Base-by-base conservation (phyloP, 805 yeast species). In the Alloascoidea hylecoeti region DNA sequence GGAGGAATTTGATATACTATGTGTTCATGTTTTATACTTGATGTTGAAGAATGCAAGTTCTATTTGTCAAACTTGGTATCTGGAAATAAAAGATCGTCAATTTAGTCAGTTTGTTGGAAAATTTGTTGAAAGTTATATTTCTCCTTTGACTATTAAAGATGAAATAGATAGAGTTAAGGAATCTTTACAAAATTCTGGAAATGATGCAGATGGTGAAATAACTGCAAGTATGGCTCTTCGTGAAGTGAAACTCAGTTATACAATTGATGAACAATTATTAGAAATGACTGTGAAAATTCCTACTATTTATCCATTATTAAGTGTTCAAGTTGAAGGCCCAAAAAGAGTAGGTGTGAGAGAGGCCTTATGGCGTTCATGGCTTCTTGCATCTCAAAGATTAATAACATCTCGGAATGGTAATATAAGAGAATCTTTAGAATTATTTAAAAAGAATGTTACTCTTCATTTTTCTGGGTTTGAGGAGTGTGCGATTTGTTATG, bases 401-500 rank as follows among this genome's bases (percentile, higher is more conserved):
- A 74, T 85, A 18, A 69, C 84, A 2, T 68, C 80, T 42, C 69
- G 47, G 64, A 68, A 51, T 38, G 63, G 64, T 3, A 51, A 58
- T 0, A 68, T 82, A 19, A 51, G 71, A 17, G 85, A 78, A 30
- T 76, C 86, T 2, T 64, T 82, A 37, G 76, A 73, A 41, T 63
- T 78, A 27, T 76, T 80, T 55, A 72, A 72, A 49, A 75, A 73
- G 47, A 84, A 89, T 49, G 86, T 85, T 38, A 70, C 74, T 39
- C 65, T 82, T 48, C 94, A 88, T 52, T 88, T 94, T 55, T 81
- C 88, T 5, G 96, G 96, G 0, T 86, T 84, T 46, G 96, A 85
- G 50, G 97, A 89, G 42, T 92, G 99, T 68, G 95, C 97, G 2
- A 86, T 92, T 47, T 92, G 99, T 56, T 92, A 92, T 56, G 81